Evolutionary conservation across 257 asterid species (phyloP).

Genomic region (Asclepias syriaca): DNA sequence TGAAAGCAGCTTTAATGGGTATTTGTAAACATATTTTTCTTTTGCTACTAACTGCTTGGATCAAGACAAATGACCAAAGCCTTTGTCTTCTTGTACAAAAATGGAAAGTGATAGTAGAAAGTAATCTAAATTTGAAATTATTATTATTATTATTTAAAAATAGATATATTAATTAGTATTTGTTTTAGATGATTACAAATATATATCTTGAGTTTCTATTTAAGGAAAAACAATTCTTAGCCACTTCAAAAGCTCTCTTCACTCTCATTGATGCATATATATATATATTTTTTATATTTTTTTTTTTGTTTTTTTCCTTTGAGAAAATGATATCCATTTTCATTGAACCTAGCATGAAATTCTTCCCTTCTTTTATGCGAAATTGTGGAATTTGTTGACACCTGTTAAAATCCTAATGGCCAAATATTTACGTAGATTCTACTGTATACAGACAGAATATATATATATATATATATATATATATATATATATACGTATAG

Average conservation of each 20-base stretch:
- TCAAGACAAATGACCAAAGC: constrained; percentile 21
- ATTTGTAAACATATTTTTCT: constrained; percentile 1
- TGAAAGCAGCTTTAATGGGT: constrained; percentile 1
- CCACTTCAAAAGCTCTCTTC: constrained; percentile 9
- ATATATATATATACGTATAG: not conserved
- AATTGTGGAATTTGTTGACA: not conserved
- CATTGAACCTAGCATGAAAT: not conserved
- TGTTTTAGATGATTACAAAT: not conserved
- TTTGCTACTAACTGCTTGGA: constrained; percentile 11
- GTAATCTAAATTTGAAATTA: constrained; percentile 6
- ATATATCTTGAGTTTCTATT: constrained; percentile 13
- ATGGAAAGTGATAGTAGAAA: constrained; percentile 17
- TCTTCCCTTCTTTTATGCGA: not conserved
- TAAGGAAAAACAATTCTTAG: constrained; percentile 12
- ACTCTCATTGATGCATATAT: constrained; percentile 3
- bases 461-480: not conserved
- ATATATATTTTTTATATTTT: too few relatives aligned
- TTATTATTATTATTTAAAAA: too few relatives aligned
- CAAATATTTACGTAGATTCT: constrained; percentile 12
- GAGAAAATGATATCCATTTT: constrained; percentile 11
- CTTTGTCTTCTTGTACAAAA: constrained; percentile 16
- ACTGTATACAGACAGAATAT: constrained; percentile 5
- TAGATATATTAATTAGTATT: not conserved
- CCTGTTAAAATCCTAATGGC: not conserved
- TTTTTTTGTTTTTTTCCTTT: not conserved